phyloP scores from a whole-genome alignment of 1,284 basidiomycete genomes.

The Xerocomus tenax region DNA sequence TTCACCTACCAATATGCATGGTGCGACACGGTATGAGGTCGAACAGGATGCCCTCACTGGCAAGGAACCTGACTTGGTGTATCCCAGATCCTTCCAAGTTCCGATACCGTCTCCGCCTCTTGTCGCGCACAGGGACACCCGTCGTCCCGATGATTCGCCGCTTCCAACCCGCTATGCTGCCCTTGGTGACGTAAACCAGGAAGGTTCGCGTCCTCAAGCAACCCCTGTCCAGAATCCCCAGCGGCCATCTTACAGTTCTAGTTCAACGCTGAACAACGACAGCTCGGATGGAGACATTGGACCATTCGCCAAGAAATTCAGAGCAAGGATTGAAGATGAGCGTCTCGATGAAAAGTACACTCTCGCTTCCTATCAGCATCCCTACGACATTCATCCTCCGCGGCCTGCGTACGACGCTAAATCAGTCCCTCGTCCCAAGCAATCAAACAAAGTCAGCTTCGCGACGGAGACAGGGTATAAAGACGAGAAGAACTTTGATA shows the following conservation, averaged over 20 bases:
- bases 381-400: constrained; percentile 51
- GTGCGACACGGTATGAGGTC: background rate
- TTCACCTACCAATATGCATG: background rate
- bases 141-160: constrained; percentile 1
- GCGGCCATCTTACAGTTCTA: constrained; percentile 25
- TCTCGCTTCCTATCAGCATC: constrained; percentile 50
- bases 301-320: constrained; percentile 15
- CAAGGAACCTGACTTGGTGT: background rate
- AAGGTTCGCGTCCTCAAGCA: constrained; percentile 9
- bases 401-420: constrained; percentile 32
- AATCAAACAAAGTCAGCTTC: constrained; percentile 23
- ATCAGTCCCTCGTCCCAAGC: constrained; percentile 12
- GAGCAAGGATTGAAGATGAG: constrained; percentile 12
- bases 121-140: constrained; percentile 1
- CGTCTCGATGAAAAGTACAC: constrained; percentile 34
- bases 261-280: constrained; percentile 28
- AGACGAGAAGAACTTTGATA: constrained; percentile 18
- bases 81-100: constrained; percentile 12
- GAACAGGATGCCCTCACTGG: constrained; percentile 1
- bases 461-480: constrained; percentile 11
- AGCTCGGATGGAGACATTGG: constrained; percentile 20
- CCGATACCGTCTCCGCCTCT: constrained; percentile 6
- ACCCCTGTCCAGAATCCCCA: constrained; percentile 14
- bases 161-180: constrained; percentile 14
- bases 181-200: constrained; percentile 6